Base-by-base conservation (phyloP, 805 yeast species). In the Candida coquimbonensis region DNA sequence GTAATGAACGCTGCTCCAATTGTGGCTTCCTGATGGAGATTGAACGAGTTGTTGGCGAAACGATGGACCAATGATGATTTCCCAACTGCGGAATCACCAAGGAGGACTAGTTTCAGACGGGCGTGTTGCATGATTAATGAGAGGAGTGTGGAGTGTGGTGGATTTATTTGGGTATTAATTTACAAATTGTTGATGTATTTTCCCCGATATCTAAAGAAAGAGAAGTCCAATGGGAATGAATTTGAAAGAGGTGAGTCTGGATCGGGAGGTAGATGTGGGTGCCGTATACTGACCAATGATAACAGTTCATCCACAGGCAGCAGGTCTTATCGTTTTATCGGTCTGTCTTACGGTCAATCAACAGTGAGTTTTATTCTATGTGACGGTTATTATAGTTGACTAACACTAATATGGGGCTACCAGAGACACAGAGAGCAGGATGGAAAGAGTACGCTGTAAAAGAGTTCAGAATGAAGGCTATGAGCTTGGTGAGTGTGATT, bases 1-100 rank as follows among this genome's bases (percentile, higher is more conserved):
- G 91, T 83, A 43, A 83, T 68, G 61, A 84, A 85, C 2, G 93
- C 95, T 1, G 95, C 95, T 1, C 95, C 93, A 45, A 85, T 85
- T 1, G 95, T 85, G 24, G 90, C 83, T 63, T 84, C 89, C 51
- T 85, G 74, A 62, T 77, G 68, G 53, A 80, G 86, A 49, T 81
- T 84, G 64, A 85, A 85, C 19, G 83, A 75, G 53, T 83, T 82
- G 57, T 83, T 81, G 27, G 82, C 86, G 52, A 83, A 83, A 47
- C 91, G 67, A 50, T 79, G 80, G 8, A 81, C 85, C 8, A 81
- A 73, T 0, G 86, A 79, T 0, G 81, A 74, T 57, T 81, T 81
- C 35, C 87, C 87, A 38, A 80, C 87, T 1, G 86, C 84, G 2
- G 84, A 78, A 54, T 80, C 87, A 7, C 86, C 86, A 43, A 69